Base-by-base conservation (phyloP, 2,329 filamentous ascomycete genomes). In the Arthrobotrys megalospora region DNA sequence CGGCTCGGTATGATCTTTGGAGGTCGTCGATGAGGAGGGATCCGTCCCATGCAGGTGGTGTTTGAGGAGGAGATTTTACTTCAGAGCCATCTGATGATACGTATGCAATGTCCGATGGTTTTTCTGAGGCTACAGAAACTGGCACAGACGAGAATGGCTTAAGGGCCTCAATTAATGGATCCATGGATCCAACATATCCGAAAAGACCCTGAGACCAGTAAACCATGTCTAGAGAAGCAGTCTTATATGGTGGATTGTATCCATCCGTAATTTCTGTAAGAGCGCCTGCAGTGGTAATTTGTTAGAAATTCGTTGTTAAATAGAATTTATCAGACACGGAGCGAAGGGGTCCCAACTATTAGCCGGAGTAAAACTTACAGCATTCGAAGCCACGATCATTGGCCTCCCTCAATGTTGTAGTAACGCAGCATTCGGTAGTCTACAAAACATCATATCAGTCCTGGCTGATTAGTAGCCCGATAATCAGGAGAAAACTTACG, bases 361-460 rank as follows among this genome's bases (percentile, higher is more conserved):
- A 1, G 12, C 14, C 38, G 24, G 5, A 28, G 34, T 10, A 6
- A 34, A 10, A 79, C 80, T 76, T 85, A 84, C 88, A 90, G 82
- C 87, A 89, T 80, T 90, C 87, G 79, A 89, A 90, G 0, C 89
- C 89, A n/a, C 89, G 86, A 80, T 90, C 89, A 72, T 88, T 88
- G 36, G 87, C 87, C 82, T 90, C 89, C 43, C 88, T 84, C 1
- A 88, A 84, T 0, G 88, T 88, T 0, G 87, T 88, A 7, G 86
- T 86, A 64, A 90, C 88, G 80, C 88, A 89, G 80, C 87, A 88
- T 80, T 83, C 80, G 0, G 78, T 80, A 21, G 80, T 80, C 60
- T 78, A 48, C 4, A 32, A 21, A 4, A 12, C 10, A 21, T 34
- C 8, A 36, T 28, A 45, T 24, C 24, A 28, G 16, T 83, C 16